Evolutionary conservation across 495 filamentous ascomycete genomes (phyloP).

Genomic region (Penicillium roqueforti): DNA sequence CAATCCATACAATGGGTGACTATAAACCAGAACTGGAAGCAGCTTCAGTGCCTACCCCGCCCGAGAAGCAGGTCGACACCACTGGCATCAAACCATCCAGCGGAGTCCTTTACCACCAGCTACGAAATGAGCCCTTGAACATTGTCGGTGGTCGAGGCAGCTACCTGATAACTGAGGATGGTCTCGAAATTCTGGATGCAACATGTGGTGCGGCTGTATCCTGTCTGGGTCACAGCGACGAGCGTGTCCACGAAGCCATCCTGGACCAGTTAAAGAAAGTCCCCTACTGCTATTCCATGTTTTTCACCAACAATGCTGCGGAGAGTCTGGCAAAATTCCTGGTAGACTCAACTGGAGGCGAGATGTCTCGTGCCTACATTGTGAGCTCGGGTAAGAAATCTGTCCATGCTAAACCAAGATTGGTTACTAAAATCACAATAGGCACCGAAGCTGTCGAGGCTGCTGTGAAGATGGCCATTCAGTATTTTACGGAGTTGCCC

Average conservation of each 20-base stretch:
- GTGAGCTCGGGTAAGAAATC: conserved; percentile 42
- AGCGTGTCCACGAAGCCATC: conserved; percentile 40
- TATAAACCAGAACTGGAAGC: conserved; percentile 14
- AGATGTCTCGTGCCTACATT: conserved; percentile 36
- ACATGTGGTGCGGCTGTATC: conserved; percentile 39
- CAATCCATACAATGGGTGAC: conserved; percentile 20
- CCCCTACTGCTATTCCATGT: conserved; percentile 44
- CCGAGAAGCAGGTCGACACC: neutral
- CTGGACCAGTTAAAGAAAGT: conserved; percentile 36
- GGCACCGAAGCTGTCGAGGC: conserved; percentile 64
- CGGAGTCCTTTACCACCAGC: conserved; percentile 24
- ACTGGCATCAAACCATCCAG: conserved; percentile 5
- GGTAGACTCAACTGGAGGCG: conserved; percentile 32
- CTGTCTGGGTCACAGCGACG: conserved; percentile 36
- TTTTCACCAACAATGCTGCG: conserved; percentile 38
- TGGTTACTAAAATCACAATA: conserved; percentile 4
- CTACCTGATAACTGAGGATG: conserved; percentile 15
- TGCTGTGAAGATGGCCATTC: conserved; percentile 55
- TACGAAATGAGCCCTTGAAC: conserved; percentile 19
- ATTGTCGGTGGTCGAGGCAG: conserved; percentile 22
- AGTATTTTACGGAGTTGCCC: conserved; percentile 51
- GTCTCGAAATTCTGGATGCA: conserved; percentile 21
- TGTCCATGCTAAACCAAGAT: neutral
- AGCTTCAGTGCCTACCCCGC: neutral
- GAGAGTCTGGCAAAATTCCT: conserved; percentile 34